phyloP scores from a whole-genome alignment of 805 yeast genomes.

The Kodamaea fukazawae region DNA sequence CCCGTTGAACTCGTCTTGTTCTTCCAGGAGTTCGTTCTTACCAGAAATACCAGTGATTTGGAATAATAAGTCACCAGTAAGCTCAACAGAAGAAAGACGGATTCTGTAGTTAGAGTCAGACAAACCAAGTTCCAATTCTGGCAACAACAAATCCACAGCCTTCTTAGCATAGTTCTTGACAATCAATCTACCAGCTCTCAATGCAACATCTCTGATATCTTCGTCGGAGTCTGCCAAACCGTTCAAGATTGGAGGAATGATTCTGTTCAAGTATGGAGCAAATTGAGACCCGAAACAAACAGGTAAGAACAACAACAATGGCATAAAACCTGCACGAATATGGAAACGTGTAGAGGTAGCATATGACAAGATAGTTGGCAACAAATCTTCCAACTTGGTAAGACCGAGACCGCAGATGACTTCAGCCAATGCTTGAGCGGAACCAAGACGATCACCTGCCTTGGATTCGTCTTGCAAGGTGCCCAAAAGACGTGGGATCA shows the following conservation, averaged over 20 bases:
- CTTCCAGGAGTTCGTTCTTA: slow-evolving; percentile 65
- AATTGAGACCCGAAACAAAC: slow-evolving; percentile 91
- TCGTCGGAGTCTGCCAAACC: slow-evolving; percentile 92
- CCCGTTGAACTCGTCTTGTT: slow-evolving; percentile 41
- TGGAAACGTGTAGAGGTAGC: slow-evolving; percentile 65
- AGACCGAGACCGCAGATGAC: slow-evolving; percentile 91
- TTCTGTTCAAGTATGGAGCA: slow-evolving; percentile 79
- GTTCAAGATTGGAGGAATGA: slow-evolving; percentile 86
- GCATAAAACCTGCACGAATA: slow-evolving; percentile 90
- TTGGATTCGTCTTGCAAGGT: slow-evolving; percentile 74
- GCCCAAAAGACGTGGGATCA: slow-evolving; percentile 74
- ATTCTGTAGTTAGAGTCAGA: slow-evolving; percentile 81
- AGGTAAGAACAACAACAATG: slow-evolving; percentile 83
- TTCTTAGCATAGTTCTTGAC: slow-evolving; percentile 88
- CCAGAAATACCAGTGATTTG: slow-evolving; percentile 90
- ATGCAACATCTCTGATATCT: slow-evolving; percentile 80
- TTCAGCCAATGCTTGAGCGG: slow-evolving; percentile 95
- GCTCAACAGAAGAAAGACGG: slow-evolving; percentile 89
- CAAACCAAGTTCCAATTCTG: slow-evolving; percentile 89
- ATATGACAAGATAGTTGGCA: slow-evolving; percentile 74
- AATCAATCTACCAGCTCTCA: slow-evolving; percentile 88
- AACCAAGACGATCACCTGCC: slow-evolving; percentile 91
- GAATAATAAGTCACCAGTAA: slow-evolving; percentile 91
- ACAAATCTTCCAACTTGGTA: slow-evolving; percentile 78
- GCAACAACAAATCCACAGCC: slow-evolving; percentile 89